Conservation (phyloP, 2,329 filamentous ascomycete genomes). For the Teratosphaeria pseudoeucalypti region DNA sequence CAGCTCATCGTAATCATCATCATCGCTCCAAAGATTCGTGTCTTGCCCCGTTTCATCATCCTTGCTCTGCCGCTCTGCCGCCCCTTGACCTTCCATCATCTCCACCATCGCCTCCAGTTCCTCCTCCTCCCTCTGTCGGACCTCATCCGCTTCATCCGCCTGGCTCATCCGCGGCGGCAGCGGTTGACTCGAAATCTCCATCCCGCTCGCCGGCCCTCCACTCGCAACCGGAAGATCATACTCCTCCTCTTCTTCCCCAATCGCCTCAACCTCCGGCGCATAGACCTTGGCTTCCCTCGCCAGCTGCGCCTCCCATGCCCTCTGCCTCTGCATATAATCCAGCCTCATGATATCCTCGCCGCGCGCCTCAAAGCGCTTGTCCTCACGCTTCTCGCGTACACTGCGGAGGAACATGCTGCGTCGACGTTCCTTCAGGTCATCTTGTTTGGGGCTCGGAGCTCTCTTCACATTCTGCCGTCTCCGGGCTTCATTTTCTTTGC, state of each 20-base stretch:
- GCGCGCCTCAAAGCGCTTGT: constrained; percentile 34
- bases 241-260: constrained; percentile 18
- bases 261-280: constrained; percentile 22
- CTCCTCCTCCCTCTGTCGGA: constrained; percentile 32
- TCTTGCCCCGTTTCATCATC: neutral
- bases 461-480: constrained; percentile 36
- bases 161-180: constrained; percentile 12
- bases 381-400: constrained; percentile 35
- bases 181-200: constrained; percentile 7
- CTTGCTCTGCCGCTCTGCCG: constrained; percentile 20
- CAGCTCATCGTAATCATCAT: constrained; percentile 50
- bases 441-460: constrained; percentile 51
- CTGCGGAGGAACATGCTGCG: constrained; percentile 59
- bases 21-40: constrained; percentile 39
- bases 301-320: constrained; percentile 36
- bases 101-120: constrained; percentile 37
- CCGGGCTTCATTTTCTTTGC: constrained; percentile 31
- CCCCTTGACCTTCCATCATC: constrained; percentile 27
- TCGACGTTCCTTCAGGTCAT: constrained; percentile 54
- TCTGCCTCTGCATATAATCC: constrained; percentile 35
- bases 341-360: constrained; percentile 40
- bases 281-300: constrained; percentile 19
- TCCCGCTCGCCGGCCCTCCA: constrained; percentile 1
- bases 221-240: constrained; percentile 8
- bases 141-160: constrained; percentile 29